Base-by-base conservation (phyloP, 2,329 filamentous ascomycete species). In the Botrytis hyacinthi region DNA sequence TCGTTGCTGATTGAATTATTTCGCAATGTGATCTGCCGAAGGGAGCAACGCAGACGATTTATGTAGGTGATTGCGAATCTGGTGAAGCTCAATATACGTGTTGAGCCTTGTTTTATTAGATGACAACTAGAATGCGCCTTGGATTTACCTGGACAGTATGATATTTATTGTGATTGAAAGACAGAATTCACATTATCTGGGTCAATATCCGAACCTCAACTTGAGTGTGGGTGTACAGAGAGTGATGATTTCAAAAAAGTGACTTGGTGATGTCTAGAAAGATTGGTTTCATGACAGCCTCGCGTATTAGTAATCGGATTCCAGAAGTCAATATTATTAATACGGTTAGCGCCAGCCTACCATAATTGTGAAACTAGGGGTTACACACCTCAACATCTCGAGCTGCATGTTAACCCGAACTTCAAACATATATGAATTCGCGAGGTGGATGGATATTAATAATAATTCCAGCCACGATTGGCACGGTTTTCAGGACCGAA, bases 211-310 rank as follows among this genome's bases (percentile, higher is more conserved):
- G 35, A n/a, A 40, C 22, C 32, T 61, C 26, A 61, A 65, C 40
- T 29, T 46, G n/a, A 3, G 40, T 46, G 37, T 42, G 40, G 37
- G 29, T 65, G 62, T 22, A 44, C 46, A n/a, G 32, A n/a, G 22
- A 37, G 32, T 67, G 44, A 51, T 40, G 20, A 18, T 3, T 67
- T 40, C 22, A 51, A 37, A 37, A 40, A 32, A 65, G 14, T 22
- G 44, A 54, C 29, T 7, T 68, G 32, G n/a, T 44, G 35, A 57
- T 12, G 66, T 51, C 35, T 6, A 66, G 51, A 57, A n/a, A 37
- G 48, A 42, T 62, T 62, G 35, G 40, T 32, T 68, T 68, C 26
- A 42, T 29, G 66, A 42, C 66, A 69, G 66, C 66, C 66, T 69
- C 66, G 66, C 48, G 48, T 42, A 69, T 69, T 69, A 69, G 66